A percentile compares a stretch with the other conserved stretches of the same genome.
Evolutionary conservation across 192 early-diverging fungal genomes (phyloP).

Genomic region (Entophlyctis luteolus): DNA sequence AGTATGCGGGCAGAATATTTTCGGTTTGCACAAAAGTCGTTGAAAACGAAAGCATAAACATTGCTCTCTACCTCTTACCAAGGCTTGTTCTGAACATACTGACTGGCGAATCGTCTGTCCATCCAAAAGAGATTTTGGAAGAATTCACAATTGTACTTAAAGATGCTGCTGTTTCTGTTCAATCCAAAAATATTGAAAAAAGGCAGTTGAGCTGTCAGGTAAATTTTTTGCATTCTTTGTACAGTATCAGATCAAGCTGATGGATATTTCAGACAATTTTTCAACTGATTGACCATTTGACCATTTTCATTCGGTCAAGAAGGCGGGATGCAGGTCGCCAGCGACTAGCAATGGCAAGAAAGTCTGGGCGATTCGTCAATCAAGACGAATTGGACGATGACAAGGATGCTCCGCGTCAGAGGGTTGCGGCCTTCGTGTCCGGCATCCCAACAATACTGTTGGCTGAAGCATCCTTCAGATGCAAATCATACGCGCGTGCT

Average conservation of each 20-base stretch:
- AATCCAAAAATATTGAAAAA: constrained; percentile 23
- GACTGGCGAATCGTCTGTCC: constrained; percentile 22
- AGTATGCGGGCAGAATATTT: constrained; percentile 35
- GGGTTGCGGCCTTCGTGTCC: constrained; percentile 48
- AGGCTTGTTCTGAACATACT: constrained; percentile 51
- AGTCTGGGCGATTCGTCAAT: constrained; percentile 13
- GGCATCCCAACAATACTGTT: constrained; percentile 60
- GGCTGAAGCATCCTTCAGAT: constrained; percentile 58
- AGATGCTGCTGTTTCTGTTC: constrained; percentile 1
- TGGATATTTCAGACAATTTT: constrained; percentile 29
- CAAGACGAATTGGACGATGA: constrained; percentile 34
- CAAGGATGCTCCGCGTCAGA: constrained; percentile 8
- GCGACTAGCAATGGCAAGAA: constrained; percentile 21
- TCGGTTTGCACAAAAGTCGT: constrained; percentile 37
- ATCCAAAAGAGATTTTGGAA: constrained; percentile 27
- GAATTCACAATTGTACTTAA: constrained; percentile 48
- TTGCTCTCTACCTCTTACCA: constrained; percentile 49
- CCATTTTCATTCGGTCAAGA: constrained; percentile 39
- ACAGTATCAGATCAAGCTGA: not conserved
- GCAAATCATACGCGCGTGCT: constrained; percentile 64
- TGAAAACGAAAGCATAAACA: constrained; percentile 33
- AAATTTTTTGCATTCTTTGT: not conserved
- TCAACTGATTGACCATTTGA: constrained; percentile 55
- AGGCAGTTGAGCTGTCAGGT: constrained; percentile 44
- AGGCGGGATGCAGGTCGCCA: constrained; percentile 22